Percentiles rank a stretch among this genome's conserved stretches.
These are phyloP conservation scores for Scheffersomyces parashehatae DNA, from an alignment of 1,139 yeast genomes.

Conservation along the genomic window DNA sequence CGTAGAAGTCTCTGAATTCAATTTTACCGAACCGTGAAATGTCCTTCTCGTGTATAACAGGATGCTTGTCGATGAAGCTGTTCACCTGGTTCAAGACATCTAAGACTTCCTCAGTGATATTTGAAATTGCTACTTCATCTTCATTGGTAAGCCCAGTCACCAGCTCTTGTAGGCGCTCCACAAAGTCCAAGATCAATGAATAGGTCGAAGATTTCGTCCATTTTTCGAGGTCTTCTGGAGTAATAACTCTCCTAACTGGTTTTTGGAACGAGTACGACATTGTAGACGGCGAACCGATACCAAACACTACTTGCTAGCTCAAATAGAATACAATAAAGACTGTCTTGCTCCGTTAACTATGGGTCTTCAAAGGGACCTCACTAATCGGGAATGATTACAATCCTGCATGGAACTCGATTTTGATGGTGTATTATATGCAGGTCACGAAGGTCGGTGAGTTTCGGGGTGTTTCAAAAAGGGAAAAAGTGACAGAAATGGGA, in stretches of 20 bases:
- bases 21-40: slow-evolving; percentile 86
- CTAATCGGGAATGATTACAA: not conserved
- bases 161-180: slow-evolving; percentile 59
- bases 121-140: slow-evolving; percentile 23
- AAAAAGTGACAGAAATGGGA: too few relatives aligned
- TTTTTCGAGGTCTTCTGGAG: slow-evolving; percentile 58
- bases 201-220: slow-evolving; percentile 63
- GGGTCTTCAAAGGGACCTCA: slow-evolving; percentile 2
- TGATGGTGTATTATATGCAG: too few relatives aligned
- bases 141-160: slow-evolving; percentile 67
- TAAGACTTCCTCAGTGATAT: slow-evolving; percentile 31
- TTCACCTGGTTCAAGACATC: slow-evolving; percentile 48
- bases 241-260: slow-evolving; percentile 59
- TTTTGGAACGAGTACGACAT: slow-evolving; percentile 3
- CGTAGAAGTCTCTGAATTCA: slow-evolving; percentile 85
- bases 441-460: too few relatives aligned
- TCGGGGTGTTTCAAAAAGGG: too few relatives aligned
- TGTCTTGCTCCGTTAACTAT: not conserved
- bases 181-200: slow-evolving; percentile 52
- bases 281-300: not conserved
- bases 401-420: not conserved
- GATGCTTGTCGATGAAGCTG: slow-evolving; percentile 51
- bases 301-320: not conserved
- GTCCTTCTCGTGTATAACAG: slow-evolving; percentile 66
- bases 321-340: not conserved